Base-by-base conservation (phyloP, 2,329 filamentous ascomycete species). In the Didymella pomorum region DNA sequence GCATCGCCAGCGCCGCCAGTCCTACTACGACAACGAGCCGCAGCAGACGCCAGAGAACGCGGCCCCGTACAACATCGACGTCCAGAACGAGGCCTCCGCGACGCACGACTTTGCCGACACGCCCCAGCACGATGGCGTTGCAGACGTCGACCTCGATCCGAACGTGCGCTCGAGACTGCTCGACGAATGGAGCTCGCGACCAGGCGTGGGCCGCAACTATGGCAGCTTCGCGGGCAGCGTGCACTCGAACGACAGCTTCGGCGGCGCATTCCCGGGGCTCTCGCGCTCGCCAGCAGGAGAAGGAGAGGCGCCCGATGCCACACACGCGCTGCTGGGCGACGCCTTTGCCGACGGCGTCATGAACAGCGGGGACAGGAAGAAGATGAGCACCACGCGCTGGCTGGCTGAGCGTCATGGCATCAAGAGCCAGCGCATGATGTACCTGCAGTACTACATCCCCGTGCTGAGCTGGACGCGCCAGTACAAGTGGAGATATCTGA, bases 361-460 rank as follows among this genome's bases (percentile, higher is more conserved):
- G 14, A 76, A 63, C 62, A 74, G 63, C 60, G 73, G 57, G 66
- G 76, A 70, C 52, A 79, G 80, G 59, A 88, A 87, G 72, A 90
- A 89, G 75, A 89, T 88, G 82, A 89, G 86, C 64, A 89, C 87
- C 12, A 93, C 91, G 49, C 86, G 86, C 61, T 87, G 84, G 67
- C 82, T 96, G 35, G 90, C 90, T 8, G 84, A 89, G 68, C 84
- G 83, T 50, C 87, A 94, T 69, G 91, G 92, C 28, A 83, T 96
- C 68, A 87, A 87, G 70, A 88, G 92, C 72, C 88, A 85, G 21
- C 84, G 86, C 57, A 82, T 86, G 62, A 93, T 96, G 92, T 57
- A 98, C 74, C 78, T 97, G 61, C 88, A 89, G 4, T 98, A 99
- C 80, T 99, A 99, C 74, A 82, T 99, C 44, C 95, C 95, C 0